Conservation (phyloP, 2,329 filamentous ascomycete species). For the Calonectria naviculata region DNA sequence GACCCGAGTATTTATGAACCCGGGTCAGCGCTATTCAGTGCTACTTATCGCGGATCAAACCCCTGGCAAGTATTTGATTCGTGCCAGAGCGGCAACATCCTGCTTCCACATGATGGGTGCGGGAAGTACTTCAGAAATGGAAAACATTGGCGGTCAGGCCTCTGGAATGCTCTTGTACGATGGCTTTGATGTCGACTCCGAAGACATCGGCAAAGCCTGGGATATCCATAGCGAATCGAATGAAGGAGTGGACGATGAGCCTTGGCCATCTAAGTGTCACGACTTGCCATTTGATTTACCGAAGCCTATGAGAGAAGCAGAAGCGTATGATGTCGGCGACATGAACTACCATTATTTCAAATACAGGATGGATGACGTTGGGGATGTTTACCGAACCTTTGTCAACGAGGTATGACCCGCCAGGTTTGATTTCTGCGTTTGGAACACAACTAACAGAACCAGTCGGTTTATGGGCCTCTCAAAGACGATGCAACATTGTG, state of each 20-base stretch:
- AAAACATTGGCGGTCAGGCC: constrained; percentile 23
- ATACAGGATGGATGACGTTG: neutral
- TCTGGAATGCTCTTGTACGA: constrained; percentile 29
- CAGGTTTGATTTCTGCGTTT: neutral
- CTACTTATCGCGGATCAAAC: constrained; percentile 56
- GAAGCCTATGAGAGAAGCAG: constrained; percentile 24
- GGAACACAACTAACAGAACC: neutral
- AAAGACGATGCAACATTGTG: constrained; percentile 20
- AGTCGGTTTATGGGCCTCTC: constrained; percentile 30
- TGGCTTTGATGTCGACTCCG: constrained; percentile 15
- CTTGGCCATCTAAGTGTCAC: constrained; percentile 14
- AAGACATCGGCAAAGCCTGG: constrained; percentile 29
- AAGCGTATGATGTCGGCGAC: constrained; percentile 31
- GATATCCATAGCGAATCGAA: neutral
- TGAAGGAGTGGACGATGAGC: neutral
- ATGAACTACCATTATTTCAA: constrained; percentile 17
- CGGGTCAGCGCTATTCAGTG: constrained; percentile 61
- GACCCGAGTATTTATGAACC: constrained; percentile 56
- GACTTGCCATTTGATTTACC: constrained; percentile 34
- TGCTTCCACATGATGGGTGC: constrained; percentile 16
- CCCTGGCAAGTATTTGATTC: constrained; percentile 30
- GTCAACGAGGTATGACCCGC: constrained; percentile 15
- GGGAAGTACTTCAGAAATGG: neutral
- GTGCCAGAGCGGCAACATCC: constrained; percentile 18
- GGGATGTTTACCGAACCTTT: constrained; percentile 2